Conservation (phyloP, 1,284 basidiomycete genomes). For the Ustilago cynodontis region DNA sequence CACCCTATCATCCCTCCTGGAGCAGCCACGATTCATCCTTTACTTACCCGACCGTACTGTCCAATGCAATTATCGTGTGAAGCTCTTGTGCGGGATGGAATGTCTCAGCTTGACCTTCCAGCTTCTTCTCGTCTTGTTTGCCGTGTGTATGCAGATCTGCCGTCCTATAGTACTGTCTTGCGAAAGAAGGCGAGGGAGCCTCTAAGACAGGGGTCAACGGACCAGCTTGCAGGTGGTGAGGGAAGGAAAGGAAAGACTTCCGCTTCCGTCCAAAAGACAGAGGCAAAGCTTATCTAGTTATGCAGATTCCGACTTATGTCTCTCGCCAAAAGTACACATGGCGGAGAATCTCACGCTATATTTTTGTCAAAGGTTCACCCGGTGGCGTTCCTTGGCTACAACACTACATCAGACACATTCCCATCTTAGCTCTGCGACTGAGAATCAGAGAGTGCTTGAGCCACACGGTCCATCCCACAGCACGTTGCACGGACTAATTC, state of each 20-base stretch:
- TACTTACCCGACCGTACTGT: constrained; percentile 1
- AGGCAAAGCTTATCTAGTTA: constrained; percentile 17
- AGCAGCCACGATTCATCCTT: not conserved
- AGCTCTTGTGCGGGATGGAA: too few relatives aligned
- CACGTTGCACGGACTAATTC: not conserved
- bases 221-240: not conserved
- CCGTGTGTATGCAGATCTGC: not conserved
- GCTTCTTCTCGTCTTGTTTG: not conserved
- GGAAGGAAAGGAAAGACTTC: constrained; percentile 2
- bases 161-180: too few relatives aligned
- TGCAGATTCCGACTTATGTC: constrained; percentile 32
- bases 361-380: not conserved
- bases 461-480: too few relatives aligned
- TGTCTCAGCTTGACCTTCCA: constrained; percentile 12
- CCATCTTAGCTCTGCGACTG: too few relatives aligned
- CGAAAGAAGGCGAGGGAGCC: not conserved
- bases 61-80: not conserved
- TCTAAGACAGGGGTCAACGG: not conserved
- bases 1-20: not conserved
- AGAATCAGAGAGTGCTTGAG: too few relatives aligned
- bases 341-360: not conserved
- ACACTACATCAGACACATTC: not conserved
- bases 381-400: too few relatives aligned
- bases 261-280: constrained; percentile 1
- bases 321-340: constrained; percentile 33